Conservation (phyloP, 2,329 filamentous ascomycete genomes). For the Botrytis paeoniae region DNA sequence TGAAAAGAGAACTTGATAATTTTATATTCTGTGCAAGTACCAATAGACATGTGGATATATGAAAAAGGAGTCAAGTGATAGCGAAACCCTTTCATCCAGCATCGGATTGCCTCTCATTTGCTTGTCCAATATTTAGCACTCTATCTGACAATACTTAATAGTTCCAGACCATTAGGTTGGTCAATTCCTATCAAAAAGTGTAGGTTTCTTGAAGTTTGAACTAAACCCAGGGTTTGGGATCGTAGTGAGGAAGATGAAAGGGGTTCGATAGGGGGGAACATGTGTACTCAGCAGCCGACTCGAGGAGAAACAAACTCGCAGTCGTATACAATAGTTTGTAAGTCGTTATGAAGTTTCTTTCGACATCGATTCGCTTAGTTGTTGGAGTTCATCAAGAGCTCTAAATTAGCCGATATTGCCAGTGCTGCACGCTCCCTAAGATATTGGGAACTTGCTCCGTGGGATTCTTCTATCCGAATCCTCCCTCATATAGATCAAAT, state of each 20-base stretch:
- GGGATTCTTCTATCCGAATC: too few species aligned
- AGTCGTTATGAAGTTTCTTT: neutral
- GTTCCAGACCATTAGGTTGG: neutral
- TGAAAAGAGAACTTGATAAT: neutral
- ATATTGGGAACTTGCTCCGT: neutral
- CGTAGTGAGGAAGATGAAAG: neutral
- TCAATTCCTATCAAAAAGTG: neutral
- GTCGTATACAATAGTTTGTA: fast-evolving
- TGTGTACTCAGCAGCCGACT: too few species aligned
- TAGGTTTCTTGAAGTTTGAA: neutral
- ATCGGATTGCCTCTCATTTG: neutral
- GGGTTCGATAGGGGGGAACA: fast-evolving
- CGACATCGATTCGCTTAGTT: neutral
- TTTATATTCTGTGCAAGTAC: fast-evolving
- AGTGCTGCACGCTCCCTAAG: neutral
- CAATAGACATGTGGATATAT: fast-evolving
- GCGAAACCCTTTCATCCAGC: neutral
- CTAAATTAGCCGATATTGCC: neutral
- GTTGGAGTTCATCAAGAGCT: neutral
- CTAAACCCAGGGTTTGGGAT: neutral
- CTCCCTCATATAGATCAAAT: neutral
- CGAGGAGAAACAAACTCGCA: neutral
- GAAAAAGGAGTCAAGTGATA: neutral
- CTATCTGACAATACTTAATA: neutral
- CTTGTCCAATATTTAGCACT: neutral